Base-by-base conservation (phyloP, 2,329 filamentous ascomycete genomes). In the Exserohilum turcica region DNA sequence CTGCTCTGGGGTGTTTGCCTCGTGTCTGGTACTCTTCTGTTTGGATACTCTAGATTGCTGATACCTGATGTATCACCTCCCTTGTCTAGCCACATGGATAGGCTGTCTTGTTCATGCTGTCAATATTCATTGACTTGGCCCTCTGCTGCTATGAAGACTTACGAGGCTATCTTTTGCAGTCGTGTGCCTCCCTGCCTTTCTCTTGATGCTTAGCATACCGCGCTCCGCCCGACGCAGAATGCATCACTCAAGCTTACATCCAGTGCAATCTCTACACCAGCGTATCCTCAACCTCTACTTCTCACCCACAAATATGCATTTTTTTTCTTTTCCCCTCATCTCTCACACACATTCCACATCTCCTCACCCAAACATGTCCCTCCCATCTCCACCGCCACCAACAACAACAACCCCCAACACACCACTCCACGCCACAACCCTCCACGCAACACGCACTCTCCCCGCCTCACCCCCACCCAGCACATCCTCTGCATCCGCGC, bases 381-480 rank as follows among this genome's bases (percentile, higher is more conserved):
- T 15, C 7, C 46, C 38, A 24, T 29, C 37, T 15, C 18, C 31
- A 7, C 24, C 15, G 47, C 52, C 49, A 36, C 40, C 16, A 43
- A 9, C 12, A 37, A 21, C 16, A 37, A 39, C n/a, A 13, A 16
- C 7, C 28, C 57, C 50, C 39, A 54, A 49, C 7, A 36, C 43
- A 10, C 57, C 60, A 6, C 42, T 54, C 32, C 57, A 56, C n/a
- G 48, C 57, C 3, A 57, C 44, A 43, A 72, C 63, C 59, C 66
- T 64, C 70, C 70, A 73, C 29, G 59, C 57, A 27, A 71, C 65
- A 32, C 48, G 50, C 8, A 70, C 60, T 40, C 54, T 65, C 15
- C 44, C 54, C 13, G 42, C 56, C 36, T 56, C 63, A 8, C 37
- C 46, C n/a, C 56, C 52, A n/a, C n/a, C n/a, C n/a, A n/a, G n/a